Conservation (phyloP, 192 early-diverging fungal genomes). For the Coemansia sp. region DNA sequence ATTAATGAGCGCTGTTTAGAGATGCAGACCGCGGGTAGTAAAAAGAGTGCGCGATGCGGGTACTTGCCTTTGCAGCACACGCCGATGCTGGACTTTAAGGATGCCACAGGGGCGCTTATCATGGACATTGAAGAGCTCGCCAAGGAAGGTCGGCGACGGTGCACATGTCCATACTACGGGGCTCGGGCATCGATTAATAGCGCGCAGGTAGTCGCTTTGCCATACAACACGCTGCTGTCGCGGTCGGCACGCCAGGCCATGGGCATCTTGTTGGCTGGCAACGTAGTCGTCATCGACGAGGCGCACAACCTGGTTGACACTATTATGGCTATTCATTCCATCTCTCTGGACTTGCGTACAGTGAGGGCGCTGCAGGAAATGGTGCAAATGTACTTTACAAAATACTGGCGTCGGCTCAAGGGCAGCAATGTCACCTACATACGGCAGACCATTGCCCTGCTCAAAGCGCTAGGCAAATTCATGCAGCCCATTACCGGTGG, state of each 20-base stretch:
- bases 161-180: slow-evolving; percentile 85
- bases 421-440: slow-evolving; percentile 77
- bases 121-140: slow-evolving; percentile 89
- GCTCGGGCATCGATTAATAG: slow-evolving; percentile 54
- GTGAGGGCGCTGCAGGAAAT: slow-evolving; percentile 58
- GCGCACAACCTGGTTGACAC: slow-evolving; percentile 76
- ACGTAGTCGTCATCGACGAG: slow-evolving; percentile 85
- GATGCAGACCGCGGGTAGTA: slow-evolving; percentile 44
- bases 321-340: slow-evolving; percentile 69
- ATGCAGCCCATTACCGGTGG: slow-evolving; percentile 14
- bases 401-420: slow-evolving; percentile 67
- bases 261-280: slow-evolving; percentile 66
- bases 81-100: slow-evolving; percentile 60
- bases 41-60: slow-evolving; percentile 44
- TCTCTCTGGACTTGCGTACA: slow-evolving; percentile 54
- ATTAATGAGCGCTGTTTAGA: slow-evolving; percentile 86
- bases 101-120: slow-evolving; percentile 48
- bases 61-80: slow-evolving; percentile 53
- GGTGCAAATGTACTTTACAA: slow-evolving; percentile 62
- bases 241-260: slow-evolving; percentile 69
- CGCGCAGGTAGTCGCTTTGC: slow-evolving; percentile 76
- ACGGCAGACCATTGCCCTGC: slow-evolving; percentile 63
- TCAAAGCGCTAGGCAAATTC: slow-evolving; percentile 57
- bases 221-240: slow-evolving; percentile 84
- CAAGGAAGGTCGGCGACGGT: slow-evolving; percentile 56